Evolutionary conservation across 495 filamentous ascomycete genomes (phyloP).

Genomic region (Bryoglossum gracile): DNA sequence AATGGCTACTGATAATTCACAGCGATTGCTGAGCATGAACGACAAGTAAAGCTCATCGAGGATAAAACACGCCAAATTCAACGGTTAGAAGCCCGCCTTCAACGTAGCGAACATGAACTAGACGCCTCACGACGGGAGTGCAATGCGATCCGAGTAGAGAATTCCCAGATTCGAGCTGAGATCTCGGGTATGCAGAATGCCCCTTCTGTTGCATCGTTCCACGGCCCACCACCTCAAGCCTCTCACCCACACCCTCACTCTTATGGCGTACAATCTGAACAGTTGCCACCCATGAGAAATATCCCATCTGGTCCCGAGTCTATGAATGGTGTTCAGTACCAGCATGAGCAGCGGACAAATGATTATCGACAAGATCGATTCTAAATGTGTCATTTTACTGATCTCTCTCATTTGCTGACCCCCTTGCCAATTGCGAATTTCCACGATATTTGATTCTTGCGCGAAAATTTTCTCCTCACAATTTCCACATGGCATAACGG

Average conservation of each 20-base stretch:
- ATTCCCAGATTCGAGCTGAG: conserved; percentile 39
- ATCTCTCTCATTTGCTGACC: neutral
- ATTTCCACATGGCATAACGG: no score
- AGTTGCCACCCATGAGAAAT: conserved; percentile 41
- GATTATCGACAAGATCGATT: conserved; percentile 26
- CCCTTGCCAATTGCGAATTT: no score
- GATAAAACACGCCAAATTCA: conserved; percentile 30
- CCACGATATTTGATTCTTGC: no score
- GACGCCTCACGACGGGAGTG: conserved; percentile 42
- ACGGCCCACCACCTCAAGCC: neutral
- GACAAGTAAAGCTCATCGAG: conserved; percentile 17
- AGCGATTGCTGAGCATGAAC: conserved; percentile 51
- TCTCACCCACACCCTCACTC: neutral
- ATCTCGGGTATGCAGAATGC: conserved; percentile 3
- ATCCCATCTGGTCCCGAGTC: conserved; percentile 34
- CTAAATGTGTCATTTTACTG: neutral
- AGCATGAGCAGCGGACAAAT: conserved; percentile 35
- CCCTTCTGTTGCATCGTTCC: conserved; percentile 3
- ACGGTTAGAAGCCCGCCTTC: conserved; percentile 29
- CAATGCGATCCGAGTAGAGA: conserved; percentile 45
- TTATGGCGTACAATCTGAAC: conserved; percentile 13
- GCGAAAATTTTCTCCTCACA: no score
- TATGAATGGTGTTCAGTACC: conserved; percentile 52
- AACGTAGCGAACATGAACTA: conserved; percentile 33
- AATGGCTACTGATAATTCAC: conserved; percentile 5